Percentiles rank a stretch among this genome's conserved stretches.
These are phyloP conservation scores for Penicillium flavigenum DNA, from an alignment of 495 filamentous ascomycete species.

Conservation along the genomic window DNA sequence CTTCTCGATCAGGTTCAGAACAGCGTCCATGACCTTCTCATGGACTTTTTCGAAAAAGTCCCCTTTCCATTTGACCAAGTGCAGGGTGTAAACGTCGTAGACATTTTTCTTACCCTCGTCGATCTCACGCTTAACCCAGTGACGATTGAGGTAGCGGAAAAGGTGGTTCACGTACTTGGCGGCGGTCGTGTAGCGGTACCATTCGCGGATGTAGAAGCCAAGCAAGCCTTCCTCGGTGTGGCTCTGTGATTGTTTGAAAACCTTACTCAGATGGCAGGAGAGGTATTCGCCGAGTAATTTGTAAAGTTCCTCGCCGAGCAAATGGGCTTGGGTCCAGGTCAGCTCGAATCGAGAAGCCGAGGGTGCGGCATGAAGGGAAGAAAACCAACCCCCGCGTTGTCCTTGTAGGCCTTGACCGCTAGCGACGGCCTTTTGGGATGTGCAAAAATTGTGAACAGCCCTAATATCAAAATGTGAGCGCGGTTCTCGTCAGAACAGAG, in stretches of 20 bases:
- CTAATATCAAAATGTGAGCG: slow-evolving; percentile 46
- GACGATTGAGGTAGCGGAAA: slow-evolving; percentile 94
- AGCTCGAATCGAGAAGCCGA: slow-evolving; percentile 1
- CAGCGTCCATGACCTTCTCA: slow-evolving; percentile 88
- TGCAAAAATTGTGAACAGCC: slow-evolving; percentile 98
- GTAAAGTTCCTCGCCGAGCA: slow-evolving; percentile 96
- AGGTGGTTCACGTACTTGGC: slow-evolving; percentile 97
- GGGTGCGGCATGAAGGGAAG: neutral
- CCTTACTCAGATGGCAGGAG: slow-evolving; percentile 64
- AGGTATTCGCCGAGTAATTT: slow-evolving; percentile 84
- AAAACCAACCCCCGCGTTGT: slow-evolving; percentile 73
- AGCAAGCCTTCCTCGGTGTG: slow-evolving; percentile 90
- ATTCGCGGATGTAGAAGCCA: slow-evolving; percentile 94
- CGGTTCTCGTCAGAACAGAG: slow-evolving; percentile 8
- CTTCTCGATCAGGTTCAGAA: slow-evolving; percentile 94
- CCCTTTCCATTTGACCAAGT: slow-evolving; percentile 90
- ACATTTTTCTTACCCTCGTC: slow-evolving; percentile 99
- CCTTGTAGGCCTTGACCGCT: slow-evolving; percentile 52
- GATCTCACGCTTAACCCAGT: slow-evolving; percentile 99
- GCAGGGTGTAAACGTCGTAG: slow-evolving; percentile 96
- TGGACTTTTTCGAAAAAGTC: slow-evolving; percentile 85
- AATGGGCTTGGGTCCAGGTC: slow-evolving; percentile 60
- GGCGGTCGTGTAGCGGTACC: slow-evolving; percentile 91
- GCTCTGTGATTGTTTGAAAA: slow-evolving; percentile 65
- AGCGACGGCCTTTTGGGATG: slow-evolving; percentile 85